Evolutionary conservation across 2,329 filamentous ascomycete genomes (phyloP).

Genomic region (Ceratocystiopsis minuta): DNA sequence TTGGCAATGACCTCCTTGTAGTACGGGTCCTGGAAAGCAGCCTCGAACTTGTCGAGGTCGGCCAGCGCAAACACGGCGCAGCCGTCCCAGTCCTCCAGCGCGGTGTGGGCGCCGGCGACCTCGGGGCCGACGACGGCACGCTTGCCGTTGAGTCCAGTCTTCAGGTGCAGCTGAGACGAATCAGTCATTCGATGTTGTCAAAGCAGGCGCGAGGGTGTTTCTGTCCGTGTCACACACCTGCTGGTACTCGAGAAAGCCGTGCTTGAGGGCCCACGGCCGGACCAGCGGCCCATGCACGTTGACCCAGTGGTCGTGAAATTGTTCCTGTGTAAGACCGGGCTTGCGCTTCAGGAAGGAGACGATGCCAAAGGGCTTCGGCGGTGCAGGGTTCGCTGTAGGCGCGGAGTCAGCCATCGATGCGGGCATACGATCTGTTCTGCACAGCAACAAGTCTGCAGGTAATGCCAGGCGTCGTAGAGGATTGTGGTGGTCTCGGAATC

Average conservation of each 20-base stretch:
- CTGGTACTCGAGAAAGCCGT: conserved; percentile 16
- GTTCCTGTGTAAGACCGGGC: conserved; percentile 12
- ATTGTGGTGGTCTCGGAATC: too few relatives aligned
- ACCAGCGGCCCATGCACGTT: conserved; percentile 17
- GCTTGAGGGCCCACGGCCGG: conserved; percentile 17
- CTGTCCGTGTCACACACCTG: conserved; percentile 10
- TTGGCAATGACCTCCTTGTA: conserved; percentile 14
- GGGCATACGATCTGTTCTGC: too few relatives aligned
- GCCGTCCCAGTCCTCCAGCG: conserved; percentile 14
- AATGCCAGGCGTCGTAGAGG: too few relatives aligned
- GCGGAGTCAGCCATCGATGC: too few relatives aligned
- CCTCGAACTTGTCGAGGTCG: conserved; percentile 12
- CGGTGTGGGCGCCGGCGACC: conserved; percentile 2
- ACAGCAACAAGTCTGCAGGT: too few relatives aligned
- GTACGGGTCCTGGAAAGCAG: conserved; percentile 16
- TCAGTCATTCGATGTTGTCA: too few relatives aligned
- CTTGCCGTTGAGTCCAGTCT: conserved; percentile 11
- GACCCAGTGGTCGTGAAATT: conserved; percentile 19
- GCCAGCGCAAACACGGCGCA: conserved; percentile 16
- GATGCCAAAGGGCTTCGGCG: conserved; percentile 1
- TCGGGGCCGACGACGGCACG: conserved; percentile 3
- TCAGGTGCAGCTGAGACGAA: conserved; percentile 12
- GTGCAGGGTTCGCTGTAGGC: neutral
- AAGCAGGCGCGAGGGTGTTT: neutral
- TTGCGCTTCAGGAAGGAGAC: conserved; percentile 7